These are phyloP conservation scores for Scolecobasidium constrictum DNA, from an alignment of 2,329 filamentous ascomycete species.

Conservation along the genomic window DNA sequence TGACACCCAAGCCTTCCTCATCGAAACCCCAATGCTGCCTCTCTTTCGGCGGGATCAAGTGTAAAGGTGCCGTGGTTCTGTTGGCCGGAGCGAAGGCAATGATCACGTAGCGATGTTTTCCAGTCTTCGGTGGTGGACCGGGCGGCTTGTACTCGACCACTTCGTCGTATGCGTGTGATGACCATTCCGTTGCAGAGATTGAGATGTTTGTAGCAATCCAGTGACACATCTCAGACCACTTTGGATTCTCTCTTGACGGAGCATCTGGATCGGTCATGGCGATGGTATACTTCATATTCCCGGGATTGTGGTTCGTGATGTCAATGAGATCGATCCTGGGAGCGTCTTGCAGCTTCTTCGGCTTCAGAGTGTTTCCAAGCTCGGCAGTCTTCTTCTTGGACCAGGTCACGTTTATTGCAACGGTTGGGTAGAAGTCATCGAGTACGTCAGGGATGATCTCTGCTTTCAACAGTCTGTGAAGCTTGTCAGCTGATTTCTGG, in stretches of 20 bases:
- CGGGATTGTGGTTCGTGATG: conserved; percentile 16
- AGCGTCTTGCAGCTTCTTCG: conserved; percentile 28
- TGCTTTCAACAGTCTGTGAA: conserved; percentile 23
- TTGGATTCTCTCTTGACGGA: conserved; percentile 40
- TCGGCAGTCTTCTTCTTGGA: conserved; percentile 32
- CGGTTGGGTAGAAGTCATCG: conserved; percentile 45
- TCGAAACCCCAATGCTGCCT: conserved; percentile 46
- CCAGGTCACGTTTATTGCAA: conserved; percentile 40
- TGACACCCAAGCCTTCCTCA: conserved; percentile 36
- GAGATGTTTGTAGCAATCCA: conserved; percentile 35
- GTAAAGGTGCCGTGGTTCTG: conserved; percentile 28
- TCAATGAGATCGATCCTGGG: conserved; percentile 30
- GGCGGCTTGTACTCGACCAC: conserved; percentile 42
- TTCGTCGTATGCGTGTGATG: conserved; percentile 20
- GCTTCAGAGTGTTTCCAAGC: conserved; percentile 44
- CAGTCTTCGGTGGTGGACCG: conserved; percentile 43
- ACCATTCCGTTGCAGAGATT: conserved; percentile 1
- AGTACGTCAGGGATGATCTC: conserved; percentile 39
- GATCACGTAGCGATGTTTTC: conserved; percentile 48
- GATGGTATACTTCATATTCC: conserved; percentile 31
- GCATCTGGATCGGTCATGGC: conserved; percentile 49
- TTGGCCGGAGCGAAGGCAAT: conserved; percentile 37
- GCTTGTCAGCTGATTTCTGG: conserved; percentile 9
- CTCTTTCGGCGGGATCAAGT: conserved; percentile 36
- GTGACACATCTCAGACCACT: conserved; percentile 49